Percentiles rank a stretch among this genome's conserved stretches.
Conservation (phyloP, 352 stramenopile species). For the Phytopythium chamaehyphon region DNA sequence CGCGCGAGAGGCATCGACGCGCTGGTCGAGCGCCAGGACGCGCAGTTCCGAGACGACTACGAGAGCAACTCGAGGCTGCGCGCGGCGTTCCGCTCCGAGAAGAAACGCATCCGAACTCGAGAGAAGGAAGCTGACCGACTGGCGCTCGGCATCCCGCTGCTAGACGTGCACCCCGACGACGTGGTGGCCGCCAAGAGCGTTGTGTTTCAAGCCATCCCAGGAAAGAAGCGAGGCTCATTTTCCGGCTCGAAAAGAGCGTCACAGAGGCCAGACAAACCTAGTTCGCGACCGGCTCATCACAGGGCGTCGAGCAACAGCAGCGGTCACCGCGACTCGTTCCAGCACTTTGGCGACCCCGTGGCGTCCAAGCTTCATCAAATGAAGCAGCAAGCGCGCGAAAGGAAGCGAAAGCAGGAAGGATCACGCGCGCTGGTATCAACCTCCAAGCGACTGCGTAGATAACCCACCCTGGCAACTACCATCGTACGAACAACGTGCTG, state of each 20-base stretch:
- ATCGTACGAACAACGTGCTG: no score
- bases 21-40: constrained; percentile 56
- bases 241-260: background rate
- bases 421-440: no score
- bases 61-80: constrained; percentile 54
- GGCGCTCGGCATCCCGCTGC: constrained; percentile 52
- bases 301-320: constrained; percentile 6
- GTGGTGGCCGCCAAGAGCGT: constrained; percentile 48
- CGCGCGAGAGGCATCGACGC: constrained; percentile 40
- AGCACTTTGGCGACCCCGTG: constrained; percentile 57
- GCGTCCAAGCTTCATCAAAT: constrained; percentile 52
- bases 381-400: constrained; percentile 11
- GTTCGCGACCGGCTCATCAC: background rate
- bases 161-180: constrained; percentile 56
- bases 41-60: constrained; percentile 69
- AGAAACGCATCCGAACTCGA: constrained; percentile 42
- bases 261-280: constrained; percentile 2
- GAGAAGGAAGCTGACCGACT: constrained; percentile 33
- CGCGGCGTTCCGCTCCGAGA: constrained; percentile 49
- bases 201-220: constrained; percentile 48
- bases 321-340: constrained; percentile 33
- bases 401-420: constrained; percentile 13
- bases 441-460: no score
- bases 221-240: constrained; percentile 15
- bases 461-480: no score